Evolutionary conservation across 2,329 filamentous ascomycete species (phyloP).

Genomic region (Alternaria burnsii): DNA sequence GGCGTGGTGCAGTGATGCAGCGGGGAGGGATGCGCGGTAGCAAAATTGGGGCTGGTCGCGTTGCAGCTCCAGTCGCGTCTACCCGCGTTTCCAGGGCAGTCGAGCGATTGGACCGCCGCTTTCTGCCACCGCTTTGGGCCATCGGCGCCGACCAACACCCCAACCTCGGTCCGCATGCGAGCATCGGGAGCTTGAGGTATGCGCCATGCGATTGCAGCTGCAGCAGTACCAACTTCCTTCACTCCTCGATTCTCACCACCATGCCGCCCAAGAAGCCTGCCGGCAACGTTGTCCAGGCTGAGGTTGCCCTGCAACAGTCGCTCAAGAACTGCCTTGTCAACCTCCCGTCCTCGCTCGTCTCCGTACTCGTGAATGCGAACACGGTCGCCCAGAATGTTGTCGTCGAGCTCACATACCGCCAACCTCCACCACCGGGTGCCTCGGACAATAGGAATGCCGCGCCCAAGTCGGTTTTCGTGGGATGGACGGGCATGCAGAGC

Average conservation of each 20-base stretch:
- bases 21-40: conserved; percentile 32
- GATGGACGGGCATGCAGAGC: conserved; percentile 98
- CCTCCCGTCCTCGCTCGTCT: conserved; percentile 83
- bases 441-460: conserved; percentile 52
- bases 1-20: conserved; percentile 17
- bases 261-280: conserved; percentile 57
- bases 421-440: conserved; percentile 58
- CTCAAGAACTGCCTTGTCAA: conserved; percentile 96
- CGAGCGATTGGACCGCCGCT: conserved; percentile 29
- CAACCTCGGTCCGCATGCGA: conserved; percentile 38
- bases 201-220: conserved; percentile 8
- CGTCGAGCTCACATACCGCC: conserved; percentile 84
- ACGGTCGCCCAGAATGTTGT: conserved; percentile 96
- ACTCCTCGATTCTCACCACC: conserved; percentile 14
- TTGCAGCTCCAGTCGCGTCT: conserved; percentile 36
- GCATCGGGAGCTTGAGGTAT: conserved; percentile 14
- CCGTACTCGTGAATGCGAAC: conserved; percentile 86
- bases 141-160: conserved; percentile 26
- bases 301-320: conserved; percentile 79
- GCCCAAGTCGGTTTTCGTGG: conserved; percentile 78
- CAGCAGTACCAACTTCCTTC: conserved; percentile 4
- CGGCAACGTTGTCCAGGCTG: conserved; percentile 70
- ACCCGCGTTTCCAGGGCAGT: conserved; percentile 32
- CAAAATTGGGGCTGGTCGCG: conserved; percentile 39
- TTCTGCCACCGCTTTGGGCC: conserved; percentile 39